phyloP scores from a whole-genome alignment of 2,329 filamentous ascomycete genomes.

The Calonectria fujianensis region DNA sequence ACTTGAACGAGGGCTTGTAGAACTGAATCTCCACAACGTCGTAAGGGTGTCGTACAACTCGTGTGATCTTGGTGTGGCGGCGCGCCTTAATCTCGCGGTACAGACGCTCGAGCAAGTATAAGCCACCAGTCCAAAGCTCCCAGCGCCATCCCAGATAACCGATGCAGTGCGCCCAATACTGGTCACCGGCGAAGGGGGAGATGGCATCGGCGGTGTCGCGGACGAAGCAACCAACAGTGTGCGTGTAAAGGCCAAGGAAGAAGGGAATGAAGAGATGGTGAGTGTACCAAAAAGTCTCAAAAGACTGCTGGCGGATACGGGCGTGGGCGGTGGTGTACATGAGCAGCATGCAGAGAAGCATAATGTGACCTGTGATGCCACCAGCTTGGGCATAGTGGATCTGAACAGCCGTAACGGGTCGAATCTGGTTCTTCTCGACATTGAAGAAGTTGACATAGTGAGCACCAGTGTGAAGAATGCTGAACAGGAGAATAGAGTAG shows the following conservation, averaged over 20 bases:
- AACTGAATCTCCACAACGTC: conserved; percentile 99
- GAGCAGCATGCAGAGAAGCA: conserved; percentile 98
- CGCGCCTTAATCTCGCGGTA: conserved; percentile 93
- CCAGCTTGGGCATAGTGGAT: conserved; percentile 94
- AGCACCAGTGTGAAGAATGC: conserved; percentile 82
- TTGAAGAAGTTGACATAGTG: conserved; percentile 99
- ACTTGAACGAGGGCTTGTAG: conserved; percentile 95
- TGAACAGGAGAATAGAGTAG: conserved; percentile 90
- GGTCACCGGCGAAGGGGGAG: conserved; percentile 88
- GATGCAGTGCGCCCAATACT: conserved; percentile 94
- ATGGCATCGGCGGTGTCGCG: conserved; percentile 83
- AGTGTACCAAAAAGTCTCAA: conserved; percentile 99
- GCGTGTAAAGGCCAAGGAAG: conserved; percentile 93
- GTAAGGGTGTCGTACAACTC: conserved; percentile 96
- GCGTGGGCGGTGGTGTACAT: conserved; percentile 98
- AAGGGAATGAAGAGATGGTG: conserved; percentile 99
- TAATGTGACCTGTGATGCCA: conserved; percentile 96
- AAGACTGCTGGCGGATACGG: conserved; percentile 96
- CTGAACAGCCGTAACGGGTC: conserved; percentile 86
- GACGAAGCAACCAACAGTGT: conserved; percentile 97
- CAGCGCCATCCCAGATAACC: conserved; percentile 98
- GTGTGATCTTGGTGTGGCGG: conserved; percentile 90
- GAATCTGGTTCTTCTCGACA: conserved; percentile 89
- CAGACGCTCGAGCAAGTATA: conserved; percentile 91
- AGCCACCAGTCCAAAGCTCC: conserved; percentile 89